phyloP scores from a whole-genome alignment of 202 grass and related monocot species.

The Panicum virgatum region DNA sequence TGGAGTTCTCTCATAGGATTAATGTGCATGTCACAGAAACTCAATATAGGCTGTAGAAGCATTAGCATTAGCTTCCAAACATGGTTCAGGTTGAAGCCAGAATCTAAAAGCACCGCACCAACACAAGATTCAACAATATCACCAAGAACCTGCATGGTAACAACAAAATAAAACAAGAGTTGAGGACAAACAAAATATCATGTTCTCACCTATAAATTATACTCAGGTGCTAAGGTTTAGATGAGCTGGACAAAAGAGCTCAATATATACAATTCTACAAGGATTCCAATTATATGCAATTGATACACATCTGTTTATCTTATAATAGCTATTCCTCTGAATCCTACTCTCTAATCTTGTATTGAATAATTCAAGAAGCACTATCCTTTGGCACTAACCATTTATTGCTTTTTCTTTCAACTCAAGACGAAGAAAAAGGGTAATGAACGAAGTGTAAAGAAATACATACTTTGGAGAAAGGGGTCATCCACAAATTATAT shows the following conservation, averaged over 20 bases:
- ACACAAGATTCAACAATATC: constrained; percentile 97
- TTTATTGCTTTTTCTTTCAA: constrained; percentile 3
- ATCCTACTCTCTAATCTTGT: constrained; percentile 6
- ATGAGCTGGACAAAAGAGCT: neutral
- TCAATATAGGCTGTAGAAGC: constrained; percentile 64
- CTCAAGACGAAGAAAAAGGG: constrained; percentile 2
- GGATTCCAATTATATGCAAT: constrained; percentile 24
- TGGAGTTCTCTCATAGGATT: constrained; percentile 77
- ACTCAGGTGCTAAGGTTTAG: neutral
- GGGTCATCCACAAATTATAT: neutral
- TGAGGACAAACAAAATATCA: constrained; percentile 31
- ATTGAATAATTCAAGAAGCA: constrained; percentile 30
- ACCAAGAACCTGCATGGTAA: constrained; percentile 77
- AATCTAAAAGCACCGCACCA: constrained; percentile 90
- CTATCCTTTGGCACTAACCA: constrained; percentile 6
- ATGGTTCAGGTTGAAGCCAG: constrained; percentile 63
- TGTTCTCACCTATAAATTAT: constrained; percentile 7
- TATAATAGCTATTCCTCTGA: neutral
- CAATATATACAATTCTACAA: constrained; percentile 4
- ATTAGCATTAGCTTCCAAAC: constrained; percentile 83
- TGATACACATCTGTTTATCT: constrained; percentile 1
- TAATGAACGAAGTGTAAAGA: neutral
- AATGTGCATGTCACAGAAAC: constrained; percentile 68
- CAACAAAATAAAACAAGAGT: constrained; percentile 31
- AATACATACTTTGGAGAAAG: constrained; percentile 17